Evolutionary conservation across 2,329 filamentous ascomycete genomes (phyloP).

Genomic region (Neopestalotiopsis rosae): DNA sequence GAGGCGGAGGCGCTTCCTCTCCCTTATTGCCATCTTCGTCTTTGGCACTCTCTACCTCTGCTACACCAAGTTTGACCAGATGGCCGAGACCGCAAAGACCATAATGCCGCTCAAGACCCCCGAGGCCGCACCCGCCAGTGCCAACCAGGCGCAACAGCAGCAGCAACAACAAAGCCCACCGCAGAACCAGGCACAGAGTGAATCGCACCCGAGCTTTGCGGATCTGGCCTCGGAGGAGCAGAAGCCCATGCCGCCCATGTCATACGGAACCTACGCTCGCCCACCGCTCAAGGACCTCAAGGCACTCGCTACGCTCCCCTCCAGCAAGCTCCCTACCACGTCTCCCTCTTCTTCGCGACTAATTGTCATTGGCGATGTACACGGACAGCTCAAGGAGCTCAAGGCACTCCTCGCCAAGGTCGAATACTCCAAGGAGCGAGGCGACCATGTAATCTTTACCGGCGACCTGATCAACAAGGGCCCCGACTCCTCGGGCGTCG

Average conservation of each 20-base stretch:
- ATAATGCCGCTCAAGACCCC: constrained; percentile 14
- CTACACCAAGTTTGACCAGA: constrained; percentile 15
- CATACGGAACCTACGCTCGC: constrained; percentile 18
- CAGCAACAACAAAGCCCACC: not conserved
- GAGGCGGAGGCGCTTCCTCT: constrained; percentile 14
- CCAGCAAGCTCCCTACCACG: constrained; percentile 30
- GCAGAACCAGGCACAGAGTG: not conserved
- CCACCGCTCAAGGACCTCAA: constrained; percentile 36
- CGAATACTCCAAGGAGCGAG: constrained; percentile 58
- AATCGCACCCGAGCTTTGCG: not conserved
- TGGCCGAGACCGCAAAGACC: constrained; percentile 8
- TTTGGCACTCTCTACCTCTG: constrained; percentile 17
- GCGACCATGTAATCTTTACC: constrained; percentile 77
- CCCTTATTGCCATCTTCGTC: constrained; percentile 6
- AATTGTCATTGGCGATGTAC: constrained; percentile 88
- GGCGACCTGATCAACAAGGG: constrained; percentile 89
- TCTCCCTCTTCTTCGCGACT: constrained; percentile 60
- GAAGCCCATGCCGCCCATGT: constrained; percentile 18
- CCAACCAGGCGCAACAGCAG: constrained; percentile 1
- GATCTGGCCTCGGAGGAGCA: constrained; percentile 12
- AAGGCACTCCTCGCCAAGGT: constrained; percentile 70
- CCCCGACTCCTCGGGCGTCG: constrained; percentile 78
- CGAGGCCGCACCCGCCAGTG: not conserved
- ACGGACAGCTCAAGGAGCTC: constrained; percentile 79
- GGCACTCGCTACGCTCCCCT: constrained; percentile 36